phyloP scores from a whole-genome alignment of 805 yeast genomes.

The Starmerella etchellsii region DNA sequence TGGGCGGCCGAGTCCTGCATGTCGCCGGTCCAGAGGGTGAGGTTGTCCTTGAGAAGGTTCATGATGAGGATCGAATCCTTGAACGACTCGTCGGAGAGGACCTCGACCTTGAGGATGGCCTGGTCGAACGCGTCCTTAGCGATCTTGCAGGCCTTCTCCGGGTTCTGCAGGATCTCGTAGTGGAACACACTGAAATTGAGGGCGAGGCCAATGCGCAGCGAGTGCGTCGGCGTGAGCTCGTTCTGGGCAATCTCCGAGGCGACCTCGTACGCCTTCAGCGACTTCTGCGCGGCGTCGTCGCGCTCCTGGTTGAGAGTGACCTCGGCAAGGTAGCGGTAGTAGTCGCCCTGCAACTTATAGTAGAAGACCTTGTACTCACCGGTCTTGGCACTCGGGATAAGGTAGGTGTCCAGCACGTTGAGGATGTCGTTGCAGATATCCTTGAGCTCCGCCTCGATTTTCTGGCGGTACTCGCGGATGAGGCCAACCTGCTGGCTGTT shows the following conservation, averaged over 20 bases:
- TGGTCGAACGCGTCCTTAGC: constrained; percentile 99
- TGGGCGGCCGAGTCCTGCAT: constrained; percentile 37
- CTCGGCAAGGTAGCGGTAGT: constrained; percentile 98
- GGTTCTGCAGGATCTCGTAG: constrained; percentile 95
- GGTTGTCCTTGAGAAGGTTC: constrained; percentile 83
- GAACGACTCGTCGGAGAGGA: constrained; percentile 95
- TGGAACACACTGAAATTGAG: constrained; percentile 96
- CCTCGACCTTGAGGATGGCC: constrained; percentile 97
- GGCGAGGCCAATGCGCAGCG: constrained; percentile 96
- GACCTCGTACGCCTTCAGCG: constrained; percentile 88
- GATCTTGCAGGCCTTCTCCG: constrained; percentile 97
- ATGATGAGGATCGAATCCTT: constrained; percentile 96
- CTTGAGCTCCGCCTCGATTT: constrained; percentile 87
- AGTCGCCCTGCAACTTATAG: constrained; percentile 99
- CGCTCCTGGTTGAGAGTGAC: constrained; percentile 89
- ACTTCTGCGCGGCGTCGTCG: constrained; percentile 84
- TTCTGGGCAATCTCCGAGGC: constrained; percentile 98
- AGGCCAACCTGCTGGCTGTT: constrained; percentile 75
- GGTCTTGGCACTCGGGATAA: constrained; percentile 88
- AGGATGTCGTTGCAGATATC: constrained; percentile 92
- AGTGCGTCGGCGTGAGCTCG: constrained; percentile 97
- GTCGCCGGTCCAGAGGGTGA: constrained; percentile 41
- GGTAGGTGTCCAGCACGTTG: constrained; percentile 73
- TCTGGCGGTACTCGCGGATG: constrained; percentile 89
- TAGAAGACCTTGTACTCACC: constrained; percentile 98